Evolutionary conservation across 176 grass and related monocot genomes (phyloP), one percentile per base, ranked within the genome.

Genomic region (Eragrostis nindensis): DNA sequence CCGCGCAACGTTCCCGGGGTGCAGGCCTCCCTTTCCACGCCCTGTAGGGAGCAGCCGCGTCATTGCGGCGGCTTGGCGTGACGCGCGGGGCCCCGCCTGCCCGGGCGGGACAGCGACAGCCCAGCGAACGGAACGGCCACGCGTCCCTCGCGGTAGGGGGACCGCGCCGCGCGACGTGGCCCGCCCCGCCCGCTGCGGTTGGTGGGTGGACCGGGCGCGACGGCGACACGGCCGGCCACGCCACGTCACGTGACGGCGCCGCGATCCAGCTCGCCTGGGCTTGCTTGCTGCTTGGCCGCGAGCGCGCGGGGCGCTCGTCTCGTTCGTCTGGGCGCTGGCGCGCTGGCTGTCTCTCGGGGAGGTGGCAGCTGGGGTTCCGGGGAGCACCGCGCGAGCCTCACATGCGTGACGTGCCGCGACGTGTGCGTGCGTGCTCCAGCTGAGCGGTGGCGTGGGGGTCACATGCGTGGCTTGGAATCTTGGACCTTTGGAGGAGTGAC

Each of bases 281-380:
- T n/a, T n/a, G n/a, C n/a, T n/a, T n/a, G n/a, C n/a, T n/a, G 13
- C 70, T 15, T 52, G 14, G 67, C 6, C 48, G 45, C 45, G 45
- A 9, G 7, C 45, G 45, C 9, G 6, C 45, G 45, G 45, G 45
- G 12, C 9, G n/a, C n/a, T n/a, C n/a, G n/a, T n/a, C n/a, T 9
- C 32, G 45, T 2, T 11, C 9, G 45, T 9, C 12, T 12, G 43
- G 9, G 8, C 43, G 9, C 5, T 12, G 45, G 21, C 16, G 48
- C n/a, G n/a, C n/a, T n/a, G n/a, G n/a, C 46, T 81, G 85, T 87
- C 78, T 10, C 36, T 78, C 64, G 78, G 71, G 71, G 71, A 62
- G 85, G 85, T 50, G 79, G 64, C 85, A 64, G 64, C 79, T 76
- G 24, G 13, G 63, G 79, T 15, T 27, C 2, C n/a, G 79, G 65